Base-by-base conservation (phyloP, 2,329 filamentous ascomycete genomes). In the Pseudogymnoascus sp. region DNA sequence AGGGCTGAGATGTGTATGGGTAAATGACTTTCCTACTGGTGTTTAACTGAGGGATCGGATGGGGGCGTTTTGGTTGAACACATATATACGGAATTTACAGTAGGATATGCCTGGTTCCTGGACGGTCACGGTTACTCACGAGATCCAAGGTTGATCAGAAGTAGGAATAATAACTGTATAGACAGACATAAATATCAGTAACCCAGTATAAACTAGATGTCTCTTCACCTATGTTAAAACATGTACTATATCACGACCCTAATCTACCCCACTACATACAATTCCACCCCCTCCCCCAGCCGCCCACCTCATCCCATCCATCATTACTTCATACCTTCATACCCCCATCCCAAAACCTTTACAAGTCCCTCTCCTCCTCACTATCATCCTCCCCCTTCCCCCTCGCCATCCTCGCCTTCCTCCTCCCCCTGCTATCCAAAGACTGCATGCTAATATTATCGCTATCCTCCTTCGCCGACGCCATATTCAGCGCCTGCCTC, bases 401-500 rank as follows among this genome's bases (percentile, higher is more conserved):
- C 50, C 50, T 56, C 50, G 50, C 50, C 50, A 56, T 56, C 28
- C 50, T 4, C 28, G 50, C 50, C 28, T 56, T 76, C 76, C 78
- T 82, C 78, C 80, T 86, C 53, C 86, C 86, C 50, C 76, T 77
- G 70, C 81, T 82, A 72, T 89, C 84, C 74, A 89, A 73, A 37
- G 78, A 83, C 66, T 87, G 82, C 77, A 89, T 72, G 74, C 79
- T 78, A 69, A 88, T 83, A 62, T 73, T 75, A 66, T 82, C 80
- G 66, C 74, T 78, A 63, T 76, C 76, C 60, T 73, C 74, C 66
- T 72, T 77, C 61, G 73, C 75, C 0, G 80, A 76, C 7, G 85
- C 84, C 86, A 96, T 90, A 21, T 87, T 87, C 73, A 96, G 85
- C 0, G 92, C 92, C 74, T 93, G 88, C 59, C 91, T 81, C 2